phyloP scores from a whole-genome alignment of 2,329 filamentous ascomycete species.

The Trichoderma breve region DNA sequence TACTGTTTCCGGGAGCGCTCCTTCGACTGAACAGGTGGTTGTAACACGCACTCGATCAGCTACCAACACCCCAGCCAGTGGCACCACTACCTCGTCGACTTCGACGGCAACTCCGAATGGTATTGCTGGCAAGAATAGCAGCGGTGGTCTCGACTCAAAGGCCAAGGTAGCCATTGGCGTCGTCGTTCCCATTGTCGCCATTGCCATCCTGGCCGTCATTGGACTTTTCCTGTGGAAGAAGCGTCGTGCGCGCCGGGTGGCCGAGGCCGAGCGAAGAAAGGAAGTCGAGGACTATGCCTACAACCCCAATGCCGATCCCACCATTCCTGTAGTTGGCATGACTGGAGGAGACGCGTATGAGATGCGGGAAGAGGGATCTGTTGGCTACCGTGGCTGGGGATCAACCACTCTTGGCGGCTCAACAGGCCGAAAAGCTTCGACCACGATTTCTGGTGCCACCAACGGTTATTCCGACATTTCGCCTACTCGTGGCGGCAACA shows the following conservation, averaged over 20 bases:
- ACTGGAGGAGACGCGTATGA: constrained; percentile 61
- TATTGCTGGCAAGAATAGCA: neutral
- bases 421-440: constrained; percentile 80
- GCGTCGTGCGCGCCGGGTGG: constrained; percentile 79
- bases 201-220: constrained; percentile 74
- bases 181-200: constrained; percentile 85
- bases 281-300: constrained; percentile 97
- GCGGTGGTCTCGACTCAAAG: constrained; percentile 48
- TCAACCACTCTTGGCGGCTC: constrained; percentile 67
- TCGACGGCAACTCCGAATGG: constrained; percentile 27
- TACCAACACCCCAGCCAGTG: constrained; percentile 9
- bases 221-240: constrained; percentile 85
- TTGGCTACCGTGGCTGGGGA: constrained; percentile 94
- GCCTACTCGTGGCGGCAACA: constrained; percentile 63
- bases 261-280: constrained; percentile 85
- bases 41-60: constrained; percentile 29
- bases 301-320: constrained; percentile 95
- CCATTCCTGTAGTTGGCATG: constrained; percentile 55
- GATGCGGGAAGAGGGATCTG: constrained; percentile 72
- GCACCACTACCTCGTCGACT: constrained; percentile 27
- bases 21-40: constrained; percentile 26
- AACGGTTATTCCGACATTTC: constrained; percentile 72
- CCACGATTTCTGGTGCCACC: constrained; percentile 77
- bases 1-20: constrained; percentile 1
- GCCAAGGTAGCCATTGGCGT: constrained; percentile 89